A percentile compares a stretch with the other conserved stretches of the same genome.
phyloP scores from a whole-genome alignment of 768 basidiomycete species.

The Tylopilus felleus region DNA sequence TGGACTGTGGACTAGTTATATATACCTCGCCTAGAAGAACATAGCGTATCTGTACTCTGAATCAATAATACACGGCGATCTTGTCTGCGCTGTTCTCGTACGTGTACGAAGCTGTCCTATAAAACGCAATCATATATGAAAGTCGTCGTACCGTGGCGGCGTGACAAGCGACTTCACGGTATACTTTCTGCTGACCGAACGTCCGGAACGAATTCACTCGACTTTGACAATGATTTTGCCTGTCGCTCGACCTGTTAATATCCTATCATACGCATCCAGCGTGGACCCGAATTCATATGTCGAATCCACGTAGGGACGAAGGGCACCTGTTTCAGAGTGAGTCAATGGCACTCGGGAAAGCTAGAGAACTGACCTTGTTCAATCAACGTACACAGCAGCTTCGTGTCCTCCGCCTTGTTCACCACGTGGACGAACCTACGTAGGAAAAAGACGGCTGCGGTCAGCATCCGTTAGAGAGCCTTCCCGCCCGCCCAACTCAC shows the following conservation, averaged over 20 bases:
- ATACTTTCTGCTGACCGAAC: no score
- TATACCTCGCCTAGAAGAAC: no score
- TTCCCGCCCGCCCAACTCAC: constrained; percentile 32
- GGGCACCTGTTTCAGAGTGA: constrained; percentile 29
- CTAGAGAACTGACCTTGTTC: constrained; percentile 37
- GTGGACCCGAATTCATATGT: constrained; percentile 54
- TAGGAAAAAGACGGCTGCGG: background rate
- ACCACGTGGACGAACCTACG: constrained; percentile 28
- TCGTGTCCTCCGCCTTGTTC: constrained; percentile 35
- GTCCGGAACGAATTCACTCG: constrained; percentile 12
- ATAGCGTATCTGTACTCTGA: no score
- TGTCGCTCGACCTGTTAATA: constrained; percentile 52
- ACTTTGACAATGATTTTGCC: constrained; percentile 68
- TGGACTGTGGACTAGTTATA: no score
- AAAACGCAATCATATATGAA: no score
- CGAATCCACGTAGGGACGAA: constrained; percentile 59
- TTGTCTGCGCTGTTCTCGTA: no score
- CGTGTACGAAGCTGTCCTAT: no score
- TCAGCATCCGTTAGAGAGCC: background rate
- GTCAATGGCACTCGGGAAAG: background rate
- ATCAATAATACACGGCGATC: no score
- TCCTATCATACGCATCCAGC: constrained; percentile 57
- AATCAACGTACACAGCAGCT: constrained; percentile 36
- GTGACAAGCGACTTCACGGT: no score
- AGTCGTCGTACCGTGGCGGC: background rate